These are phyloP conservation scores for Rhododendron griersonianum DNA, from an alignment of 148 eudicot species.

Conservation along the genomic window DNA sequence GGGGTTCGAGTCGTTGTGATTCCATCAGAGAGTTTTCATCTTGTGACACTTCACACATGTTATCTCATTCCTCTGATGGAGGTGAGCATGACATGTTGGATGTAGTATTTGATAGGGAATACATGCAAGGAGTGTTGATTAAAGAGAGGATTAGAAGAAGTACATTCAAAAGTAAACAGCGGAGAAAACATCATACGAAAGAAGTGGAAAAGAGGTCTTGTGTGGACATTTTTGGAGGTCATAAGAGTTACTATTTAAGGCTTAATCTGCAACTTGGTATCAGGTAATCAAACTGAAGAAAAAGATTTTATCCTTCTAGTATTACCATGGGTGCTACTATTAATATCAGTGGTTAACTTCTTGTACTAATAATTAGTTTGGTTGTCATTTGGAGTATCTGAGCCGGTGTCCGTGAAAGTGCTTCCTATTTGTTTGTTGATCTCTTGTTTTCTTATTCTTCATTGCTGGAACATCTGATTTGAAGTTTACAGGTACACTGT, in stretches of 20 bases:
- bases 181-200: constrained; percentile 38
- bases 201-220: constrained; percentile 53
- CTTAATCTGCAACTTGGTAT: constrained; percentile 93
- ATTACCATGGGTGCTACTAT: background rate
- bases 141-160: constrained; percentile 50
- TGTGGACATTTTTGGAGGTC: constrained; percentile 42
- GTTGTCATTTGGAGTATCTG: background rate
- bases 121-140: constrained; percentile 87
- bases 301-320: background rate
- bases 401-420: background rate
- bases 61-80: constrained; percentile 25
- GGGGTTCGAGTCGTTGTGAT: constrained; percentile 33
- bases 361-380: background rate
- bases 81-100: constrained; percentile 36
- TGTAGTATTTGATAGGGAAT: constrained; percentile 76
- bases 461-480: constrained; percentile 8
- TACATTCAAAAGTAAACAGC: constrained; percentile 35
- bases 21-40: constrained; percentile 35
- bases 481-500: constrained; percentile 76
- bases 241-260: constrained; percentile 71
- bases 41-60: constrained; percentile 31
- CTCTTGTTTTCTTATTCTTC: background rate
- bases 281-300: constrained; percentile 41
- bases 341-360: background rate
- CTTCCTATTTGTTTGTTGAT: background rate